phyloP scores from a whole-genome alignment of 371 early-diverging fungal species.

The Caulochytrium protostelioides region DNA sequence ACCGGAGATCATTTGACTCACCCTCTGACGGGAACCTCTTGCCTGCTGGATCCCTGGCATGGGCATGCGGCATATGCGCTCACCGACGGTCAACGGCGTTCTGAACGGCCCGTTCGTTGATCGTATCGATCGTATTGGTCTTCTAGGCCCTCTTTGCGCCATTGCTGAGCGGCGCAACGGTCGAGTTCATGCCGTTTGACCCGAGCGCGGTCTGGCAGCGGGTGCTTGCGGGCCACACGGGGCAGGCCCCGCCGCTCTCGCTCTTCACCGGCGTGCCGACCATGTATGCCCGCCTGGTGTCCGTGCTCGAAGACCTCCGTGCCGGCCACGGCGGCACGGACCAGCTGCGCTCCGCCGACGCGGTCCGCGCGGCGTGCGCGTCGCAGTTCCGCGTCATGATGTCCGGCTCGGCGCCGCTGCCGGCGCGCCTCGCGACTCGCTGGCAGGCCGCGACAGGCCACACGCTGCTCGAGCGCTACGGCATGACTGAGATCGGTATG shows the following conservation, averaged over 20 bases:
- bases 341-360: slow-evolving; percentile 5
- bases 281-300: slow-evolving; percentile 34
- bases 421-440: slow-evolving; percentile 30
- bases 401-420: slow-evolving; percentile 55
- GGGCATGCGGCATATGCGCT: not conserved
- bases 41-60: not conserved
- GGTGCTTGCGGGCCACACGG: slow-evolving; percentile 4
- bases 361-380: slow-evolving; percentile 22
- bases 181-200: slow-evolving; percentile 51
- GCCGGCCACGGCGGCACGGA: not conserved
- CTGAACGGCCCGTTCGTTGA: no score
- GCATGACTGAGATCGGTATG: slow-evolving; percentile 81
- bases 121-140: not conserved
- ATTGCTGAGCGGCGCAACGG: slow-evolving; percentile 43
- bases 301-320: not conserved
- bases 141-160: not conserved
- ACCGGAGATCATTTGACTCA: no score
- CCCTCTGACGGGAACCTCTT: no score
- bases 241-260: slow-evolving; percentile 23
- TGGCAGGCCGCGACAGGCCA: slow-evolving; percentile 53
- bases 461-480: slow-evolving; percentile 55
- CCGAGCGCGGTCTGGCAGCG: slow-evolving; percentile 31
- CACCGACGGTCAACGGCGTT: slow-evolving; percentile 1
- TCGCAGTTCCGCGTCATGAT: slow-evolving; percentile 51
- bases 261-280: slow-evolving; percentile 77